phyloP scores from a whole-genome alignment of 352 stramenopile species.

The Pythium grandisporangium region DNA sequence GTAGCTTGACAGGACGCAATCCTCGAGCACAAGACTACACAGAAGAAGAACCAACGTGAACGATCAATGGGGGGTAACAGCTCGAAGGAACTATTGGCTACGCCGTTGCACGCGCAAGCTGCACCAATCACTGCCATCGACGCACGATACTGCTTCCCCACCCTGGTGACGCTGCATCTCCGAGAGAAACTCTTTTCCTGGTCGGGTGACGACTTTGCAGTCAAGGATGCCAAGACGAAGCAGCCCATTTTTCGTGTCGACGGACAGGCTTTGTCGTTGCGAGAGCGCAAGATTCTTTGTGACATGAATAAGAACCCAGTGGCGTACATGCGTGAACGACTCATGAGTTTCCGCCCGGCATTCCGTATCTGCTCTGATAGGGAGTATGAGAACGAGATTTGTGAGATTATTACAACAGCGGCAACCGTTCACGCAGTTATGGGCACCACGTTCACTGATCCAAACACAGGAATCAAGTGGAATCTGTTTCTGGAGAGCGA shows the following conservation, averaged over 20 bases:
- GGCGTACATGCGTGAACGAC: neutral
- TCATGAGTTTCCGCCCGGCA: neutral
- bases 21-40: too few species aligned
- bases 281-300: neutral
- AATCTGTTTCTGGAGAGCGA: neutral
- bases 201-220: neutral
- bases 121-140: neutral
- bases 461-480: neutral
- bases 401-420: too few species aligned
- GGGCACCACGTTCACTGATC: neutral
- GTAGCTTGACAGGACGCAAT: too few species aligned
- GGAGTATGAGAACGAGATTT: neutral
- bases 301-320: neutral
- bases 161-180: neutral
- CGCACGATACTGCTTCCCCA: neutral
- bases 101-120: too few species aligned
- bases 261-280: neutral
- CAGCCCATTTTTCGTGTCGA: neutral
- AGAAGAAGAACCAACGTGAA: too few species aligned
- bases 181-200: neutral
- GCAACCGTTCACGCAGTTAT: too few species aligned
- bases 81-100: too few species aligned
- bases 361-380: neutral
- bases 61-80: too few species aligned
- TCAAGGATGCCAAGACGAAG: neutral